These are phyloP conservation scores for Hanseniaspora uvarum DNA, from an alignment of 1,139 yeast genomes.

Conservation along the genomic window DNA sequence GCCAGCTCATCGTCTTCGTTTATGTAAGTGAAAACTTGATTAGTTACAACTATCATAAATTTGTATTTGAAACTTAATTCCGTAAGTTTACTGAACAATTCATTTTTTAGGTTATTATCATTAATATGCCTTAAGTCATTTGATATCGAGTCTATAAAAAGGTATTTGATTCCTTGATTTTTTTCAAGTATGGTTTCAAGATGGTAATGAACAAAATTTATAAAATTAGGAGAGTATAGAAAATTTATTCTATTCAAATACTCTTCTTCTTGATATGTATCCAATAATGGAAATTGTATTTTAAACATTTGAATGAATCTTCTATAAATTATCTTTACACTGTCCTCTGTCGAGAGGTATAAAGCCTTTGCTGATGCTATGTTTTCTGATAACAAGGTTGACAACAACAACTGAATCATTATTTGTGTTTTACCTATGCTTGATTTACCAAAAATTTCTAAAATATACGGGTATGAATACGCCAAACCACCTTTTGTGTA, in stretches of 20 bases:
- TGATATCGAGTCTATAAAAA: slow-evolving; percentile 15
- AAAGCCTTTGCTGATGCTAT: neutral
- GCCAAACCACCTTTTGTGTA: neutral
- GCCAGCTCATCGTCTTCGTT: slow-evolving; percentile 7
- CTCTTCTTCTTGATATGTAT: neutral
- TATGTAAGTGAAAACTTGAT: slow-evolving; percentile 13
- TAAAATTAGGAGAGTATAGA: slow-evolving; percentile 3
- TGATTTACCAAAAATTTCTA: slow-evolving; percentile 14
- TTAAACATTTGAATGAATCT: slow-evolving; percentile 15
- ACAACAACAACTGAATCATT: slow-evolving; percentile 9
- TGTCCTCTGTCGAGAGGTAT: slow-evolving; percentile 14
- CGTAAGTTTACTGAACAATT: slow-evolving; percentile 2
- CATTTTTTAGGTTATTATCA: slow-evolving; percentile 9
- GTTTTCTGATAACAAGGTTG: neutral
- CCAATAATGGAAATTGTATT: neutral
- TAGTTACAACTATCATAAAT: slow-evolving; percentile 6
- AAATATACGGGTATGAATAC: slow-evolving; percentile 12
- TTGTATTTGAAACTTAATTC: slow-evolving; percentile 13
- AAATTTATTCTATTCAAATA: slow-evolving; percentile 8
- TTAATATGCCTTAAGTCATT: slow-evolving; percentile 13
- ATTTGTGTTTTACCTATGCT: slow-evolving; percentile 14
- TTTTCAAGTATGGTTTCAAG: neutral
- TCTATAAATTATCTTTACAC: slow-evolving; percentile 10
- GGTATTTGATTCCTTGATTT: neutral
- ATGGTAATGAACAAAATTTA: slow-evolving; percentile 10